phyloP scores from a whole-genome alignment of 352 stramenopile genomes.

The Phytophthora idaei region DNA sequence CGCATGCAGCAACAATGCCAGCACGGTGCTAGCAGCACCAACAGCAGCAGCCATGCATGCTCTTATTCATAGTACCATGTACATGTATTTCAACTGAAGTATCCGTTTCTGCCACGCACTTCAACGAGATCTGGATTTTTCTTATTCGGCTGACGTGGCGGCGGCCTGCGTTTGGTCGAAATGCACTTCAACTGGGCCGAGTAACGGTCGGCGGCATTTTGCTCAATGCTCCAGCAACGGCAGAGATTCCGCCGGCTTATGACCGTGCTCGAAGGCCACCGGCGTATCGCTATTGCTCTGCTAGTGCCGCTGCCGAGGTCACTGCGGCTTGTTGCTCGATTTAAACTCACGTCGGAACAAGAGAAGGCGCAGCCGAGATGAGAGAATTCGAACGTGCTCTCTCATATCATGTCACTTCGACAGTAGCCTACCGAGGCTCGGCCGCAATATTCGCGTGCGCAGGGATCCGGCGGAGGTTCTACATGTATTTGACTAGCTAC shows the following conservation, averaged over 20 bases:
- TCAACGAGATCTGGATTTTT: constrained; percentile 35
- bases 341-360: constrained; percentile 18
- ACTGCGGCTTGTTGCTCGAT: constrained; percentile 11
- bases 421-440: constrained; percentile 1
- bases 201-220: constrained; percentile 13
- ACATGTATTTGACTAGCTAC: neutral
- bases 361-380: constrained; percentile 15
- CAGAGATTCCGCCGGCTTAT: constrained; percentile 4
- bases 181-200: constrained; percentile 30
- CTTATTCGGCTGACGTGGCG: constrained; percentile 41
- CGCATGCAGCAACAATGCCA: neutral
- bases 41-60: too few species aligned
- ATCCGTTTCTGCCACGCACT: constrained; percentile 5
- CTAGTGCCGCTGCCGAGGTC: neutral
- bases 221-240: neutral
- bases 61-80: too few species aligned
- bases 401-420: constrained; percentile 20
- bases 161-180: constrained; percentile 22
- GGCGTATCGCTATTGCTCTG: neutral
- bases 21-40: neutral
- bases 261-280: neutral
- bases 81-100: constrained; percentile 1
- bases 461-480: too few species aligned
- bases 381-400: constrained; percentile 21
- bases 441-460: too few species aligned